Percentiles rank a stretch among this genome's conserved stretches.
These are phyloP conservation scores for Hydnum rufescens DNA, from an alignment of 768 basidiomycete genomes.

Conservation along the genomic window DNA sequence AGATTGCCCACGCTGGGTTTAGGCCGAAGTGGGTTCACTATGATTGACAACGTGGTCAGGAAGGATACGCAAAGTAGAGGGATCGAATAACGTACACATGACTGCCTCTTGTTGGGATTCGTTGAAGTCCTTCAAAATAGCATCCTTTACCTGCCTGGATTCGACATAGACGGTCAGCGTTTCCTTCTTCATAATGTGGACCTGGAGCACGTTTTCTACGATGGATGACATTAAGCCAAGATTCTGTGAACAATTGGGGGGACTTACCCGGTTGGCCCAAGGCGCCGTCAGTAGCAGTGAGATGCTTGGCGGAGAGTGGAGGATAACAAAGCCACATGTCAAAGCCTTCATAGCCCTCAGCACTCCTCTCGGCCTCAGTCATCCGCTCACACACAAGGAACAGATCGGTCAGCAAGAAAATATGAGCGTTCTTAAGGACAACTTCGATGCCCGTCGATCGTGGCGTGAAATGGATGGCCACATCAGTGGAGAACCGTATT, in stretches of 20 bases:
- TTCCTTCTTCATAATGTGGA: constrained; percentile 81
- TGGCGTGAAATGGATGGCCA: constrained; percentile 58
- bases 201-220: constrained; percentile 48
- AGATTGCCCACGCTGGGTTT: too few relatives aligned
- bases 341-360: constrained; percentile 31
- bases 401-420: constrained; percentile 82
- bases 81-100: too few relatives aligned
- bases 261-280: constrained; percentile 27
- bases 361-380: constrained; percentile 37
- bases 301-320: constrained; percentile 83
- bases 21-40: too few relatives aligned
- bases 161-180: constrained; percentile 44
- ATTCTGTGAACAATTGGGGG: not conserved
- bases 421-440: constrained; percentile 53
- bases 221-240: constrained; percentile 1
- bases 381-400: constrained; percentile 83
- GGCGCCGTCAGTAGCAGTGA: constrained; percentile 43
- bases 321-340: constrained; percentile 93
- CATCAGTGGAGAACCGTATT: constrained; percentile 51
- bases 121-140: constrained; percentile 45
- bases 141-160: constrained; percentile 37
- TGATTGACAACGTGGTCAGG: too few relatives aligned
- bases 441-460: constrained; percentile 50
- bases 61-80: too few relatives aligned
- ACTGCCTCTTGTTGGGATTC: constrained; percentile 23